Percentiles rank a stretch among this genome's conserved stretches.
Conservation (phyloP, 2,329 filamentous ascomycete species). For the Verticillium albo-atrum region DNA sequence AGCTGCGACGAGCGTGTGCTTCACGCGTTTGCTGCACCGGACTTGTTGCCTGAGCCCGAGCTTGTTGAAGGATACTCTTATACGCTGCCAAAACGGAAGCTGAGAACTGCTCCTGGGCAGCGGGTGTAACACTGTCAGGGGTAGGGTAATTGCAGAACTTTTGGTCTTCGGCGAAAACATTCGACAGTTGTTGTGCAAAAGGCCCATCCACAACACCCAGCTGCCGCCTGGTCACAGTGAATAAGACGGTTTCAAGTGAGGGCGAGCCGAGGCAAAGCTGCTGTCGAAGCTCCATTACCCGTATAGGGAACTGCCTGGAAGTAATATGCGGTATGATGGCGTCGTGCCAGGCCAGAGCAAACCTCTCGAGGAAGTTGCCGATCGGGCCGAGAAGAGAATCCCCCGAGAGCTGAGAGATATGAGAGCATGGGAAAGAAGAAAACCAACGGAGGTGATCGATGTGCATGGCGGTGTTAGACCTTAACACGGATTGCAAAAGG, state of each 20-base stretch:
- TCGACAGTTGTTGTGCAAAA: constrained; percentile 25
- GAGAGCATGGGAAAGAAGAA: constrained; percentile 18
- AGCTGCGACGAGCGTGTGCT: not conserved
- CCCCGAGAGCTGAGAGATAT: not conserved
- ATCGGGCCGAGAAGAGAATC: not conserved
- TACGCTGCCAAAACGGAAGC: not conserved
- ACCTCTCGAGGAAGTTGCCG: not conserved
- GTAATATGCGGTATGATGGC: constrained; percentile 28
- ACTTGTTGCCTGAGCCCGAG: not conserved
- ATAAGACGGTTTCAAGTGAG: constrained; percentile 49
- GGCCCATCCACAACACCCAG: constrained; percentile 32
- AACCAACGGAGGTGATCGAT: constrained; percentile 21
- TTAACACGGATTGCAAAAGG: not conserved
- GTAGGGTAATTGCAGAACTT: not conserved
- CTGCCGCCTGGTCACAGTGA: constrained; percentile 45
- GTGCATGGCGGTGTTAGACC: constrained; percentile 7
- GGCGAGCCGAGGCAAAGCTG: constrained; percentile 43
- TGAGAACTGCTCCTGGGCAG: not conserved
- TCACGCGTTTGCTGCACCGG: not conserved
- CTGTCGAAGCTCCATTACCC: constrained; percentile 51
- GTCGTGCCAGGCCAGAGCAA: constrained; percentile 25
- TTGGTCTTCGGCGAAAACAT: constrained; percentile 22
- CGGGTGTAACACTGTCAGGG: not conserved
- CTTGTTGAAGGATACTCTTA: not conserved
- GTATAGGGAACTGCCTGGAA: constrained; percentile 42